Base-by-base conservation (phyloP, 306 rosid species). In the Alnus rubra region DNA sequence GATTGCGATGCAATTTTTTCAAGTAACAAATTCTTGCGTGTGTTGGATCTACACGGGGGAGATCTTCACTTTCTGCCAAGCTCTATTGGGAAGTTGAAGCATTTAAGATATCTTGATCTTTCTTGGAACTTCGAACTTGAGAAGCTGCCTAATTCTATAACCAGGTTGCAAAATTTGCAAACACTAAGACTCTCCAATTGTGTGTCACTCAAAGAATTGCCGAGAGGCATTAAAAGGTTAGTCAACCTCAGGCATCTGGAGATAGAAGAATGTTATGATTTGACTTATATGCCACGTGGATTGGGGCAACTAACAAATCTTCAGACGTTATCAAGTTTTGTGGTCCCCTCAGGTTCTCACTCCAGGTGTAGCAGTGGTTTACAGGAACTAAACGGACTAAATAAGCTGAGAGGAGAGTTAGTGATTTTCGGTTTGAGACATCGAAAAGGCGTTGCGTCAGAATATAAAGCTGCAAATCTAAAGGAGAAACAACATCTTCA, bases 221-320 rank as follows among this genome's bases (percentile, higher is more conserved):
- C 86, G 0, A 68, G 75, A 31, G 42, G 73, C 15, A n/a, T 82
- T 2, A 2, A 12, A 14, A 5, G 14, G 1, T 31, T 82, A 7
- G 7, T 0, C 31, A 16, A 1, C 2, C 86, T 82, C 14, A 74
- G 42, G 31, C 86, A 82, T 51, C 82, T 82, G 28, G 51, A 74
- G 49, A 14, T 28, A 0, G 51, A 74, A 1, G 76, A 67, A 16
- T 82, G 82, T 16, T 42, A 42, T 42, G 0, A 19, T 0, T 68
- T 78, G 23, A 67, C 16, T 13, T 33, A n/a, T 37, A 78, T 82
- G 82, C 82, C 82, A 18, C 11, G 1, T 9, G 55, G 75, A 7
- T 45, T 78, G 3, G n/a, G 12, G 1, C 23, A 55, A 16, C 16
- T 82, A 44, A 37, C 5, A 15, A 14, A 48, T 19, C 68, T 82